Conservation (phyloP, 371 early-diverging fungal genomes). For the Catenaria anguillulae region DNA sequence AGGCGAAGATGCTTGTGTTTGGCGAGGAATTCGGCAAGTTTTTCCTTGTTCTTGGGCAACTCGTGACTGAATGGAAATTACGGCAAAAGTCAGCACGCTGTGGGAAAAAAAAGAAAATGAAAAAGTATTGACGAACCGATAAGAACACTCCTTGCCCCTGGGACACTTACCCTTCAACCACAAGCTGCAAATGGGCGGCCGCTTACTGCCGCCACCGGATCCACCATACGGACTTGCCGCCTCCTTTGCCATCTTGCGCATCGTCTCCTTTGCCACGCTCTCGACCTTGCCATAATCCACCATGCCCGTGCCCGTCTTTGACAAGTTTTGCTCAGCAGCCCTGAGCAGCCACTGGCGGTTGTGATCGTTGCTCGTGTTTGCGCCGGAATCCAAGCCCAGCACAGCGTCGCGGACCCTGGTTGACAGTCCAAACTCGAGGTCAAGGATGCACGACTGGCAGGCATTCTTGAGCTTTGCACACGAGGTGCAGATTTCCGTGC, state of each 20-base stretch:
- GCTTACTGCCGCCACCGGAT: too few species aligned
- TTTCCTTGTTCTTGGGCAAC: slow-evolving; percentile 56
- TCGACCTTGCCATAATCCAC: slow-evolving; percentile 55
- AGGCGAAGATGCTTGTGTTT: slow-evolving; percentile 11
- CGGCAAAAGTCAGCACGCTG: too few species aligned
- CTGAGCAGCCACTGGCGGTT: slow-evolving; percentile 81
- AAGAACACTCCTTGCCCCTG: slow-evolving; percentile 83
- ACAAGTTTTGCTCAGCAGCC: slow-evolving; percentile 53
- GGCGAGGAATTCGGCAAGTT: slow-evolving; percentile 16
- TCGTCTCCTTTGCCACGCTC: slow-evolving; percentile 59
- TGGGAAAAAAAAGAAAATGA: not conserved
- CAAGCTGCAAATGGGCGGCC: slow-evolving; percentile 64
- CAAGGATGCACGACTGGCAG: slow-evolving; percentile 91
- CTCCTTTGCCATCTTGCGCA: slow-evolving; percentile 61
- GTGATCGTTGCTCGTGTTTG: slow-evolving; percentile 63
- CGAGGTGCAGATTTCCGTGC: slow-evolving; percentile 92
- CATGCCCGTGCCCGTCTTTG: slow-evolving; percentile 15
- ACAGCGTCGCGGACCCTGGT: slow-evolving; percentile 86
- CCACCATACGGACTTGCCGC: slow-evolving; percentile 48
- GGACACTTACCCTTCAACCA: slow-evolving; percentile 84
- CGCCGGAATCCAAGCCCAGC: slow-evolving; percentile 40
- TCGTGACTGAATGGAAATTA: slow-evolving; percentile 52
- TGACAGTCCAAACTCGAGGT: slow-evolving; percentile 86
- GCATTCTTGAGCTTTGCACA: slow-evolving; percentile 95
- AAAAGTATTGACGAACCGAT: slow-evolving; percentile 25